These are phyloP conservation scores for Solanum lycopersicoides DNA, from an alignment of 257 asterid species.

Conservation along the genomic window DNA sequence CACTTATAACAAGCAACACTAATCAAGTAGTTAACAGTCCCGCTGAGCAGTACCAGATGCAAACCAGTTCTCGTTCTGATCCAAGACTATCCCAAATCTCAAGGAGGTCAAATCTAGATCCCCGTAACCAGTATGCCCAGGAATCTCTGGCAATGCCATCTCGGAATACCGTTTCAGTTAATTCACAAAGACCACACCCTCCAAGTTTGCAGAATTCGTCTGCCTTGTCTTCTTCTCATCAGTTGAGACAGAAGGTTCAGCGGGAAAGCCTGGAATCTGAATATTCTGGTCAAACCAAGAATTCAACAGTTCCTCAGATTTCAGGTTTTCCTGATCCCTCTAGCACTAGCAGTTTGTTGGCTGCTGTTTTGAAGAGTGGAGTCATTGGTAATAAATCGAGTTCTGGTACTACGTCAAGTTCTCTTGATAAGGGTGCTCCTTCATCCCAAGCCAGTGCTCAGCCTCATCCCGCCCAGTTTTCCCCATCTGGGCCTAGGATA, in stretches of 20 bases:
- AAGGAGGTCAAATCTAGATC: slow-evolving; percentile 20
- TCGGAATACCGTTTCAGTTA: slow-evolving; percentile 21
- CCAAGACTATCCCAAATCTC: slow-evolving; percentile 46
- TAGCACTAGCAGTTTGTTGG: slow-evolving; percentile 39
- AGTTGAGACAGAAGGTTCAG: slow-evolving; percentile 23
- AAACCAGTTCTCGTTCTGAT: slow-evolving; percentile 45
- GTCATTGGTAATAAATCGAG: slow-evolving; percentile 18
- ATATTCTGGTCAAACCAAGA: slow-evolving; percentile 1
- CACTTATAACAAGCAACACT: slow-evolving; percentile 3
- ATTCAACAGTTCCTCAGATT: slow-evolving; percentile 10
- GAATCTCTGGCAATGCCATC: slow-evolving; percentile 26
- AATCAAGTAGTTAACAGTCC: slow-evolving; percentile 23
- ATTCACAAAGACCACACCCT: slow-evolving; percentile 21
- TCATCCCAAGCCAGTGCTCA: slow-evolving; percentile 16
- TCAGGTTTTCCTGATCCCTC: slow-evolving; percentile 28
- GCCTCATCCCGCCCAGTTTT: slow-evolving; percentile 5
- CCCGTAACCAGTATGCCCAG: slow-evolving; percentile 22
- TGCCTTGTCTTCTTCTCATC: slow-evolving; percentile 25
- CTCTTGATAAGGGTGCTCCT: slow-evolving; percentile 21
- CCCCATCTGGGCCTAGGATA: background rate
- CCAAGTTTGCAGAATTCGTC: slow-evolving; percentile 19
- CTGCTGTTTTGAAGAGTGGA: slow-evolving; percentile 50
- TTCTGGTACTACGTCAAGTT: background rate
- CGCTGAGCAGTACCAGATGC: slow-evolving; percentile 36
- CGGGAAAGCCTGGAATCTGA: slow-evolving; percentile 26